These are phyloP conservation scores for Pisolithus albus DNA, from an alignment of 768 basidiomycete genomes.

Conservation along the genomic window DNA sequence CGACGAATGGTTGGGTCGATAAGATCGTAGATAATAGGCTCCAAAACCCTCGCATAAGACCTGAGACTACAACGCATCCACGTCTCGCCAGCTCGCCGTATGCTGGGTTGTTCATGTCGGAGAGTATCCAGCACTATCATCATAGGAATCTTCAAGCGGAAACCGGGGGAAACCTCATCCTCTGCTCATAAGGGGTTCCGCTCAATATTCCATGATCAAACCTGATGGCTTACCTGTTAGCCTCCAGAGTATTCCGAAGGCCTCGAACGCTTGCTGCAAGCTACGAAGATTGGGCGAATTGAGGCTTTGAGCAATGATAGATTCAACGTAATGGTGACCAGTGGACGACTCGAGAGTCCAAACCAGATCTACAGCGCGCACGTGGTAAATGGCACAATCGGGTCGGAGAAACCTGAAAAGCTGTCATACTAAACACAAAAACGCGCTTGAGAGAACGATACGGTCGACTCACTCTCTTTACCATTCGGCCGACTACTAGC, in stretches of 20 bases:
- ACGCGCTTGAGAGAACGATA: neutral
- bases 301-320: conserved; percentile 71
- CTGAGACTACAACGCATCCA: conserved; percentile 96
- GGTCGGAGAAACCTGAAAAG: conserved; percentile 70
- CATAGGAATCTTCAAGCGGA: conserved; percentile 77
- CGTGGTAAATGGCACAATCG: conserved; percentile 65
- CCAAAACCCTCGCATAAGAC: conserved; percentile 84
- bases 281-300: conserved; percentile 43
- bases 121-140: conserved; percentile 82
- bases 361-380: conserved; percentile 71
- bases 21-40: conserved; percentile 77
- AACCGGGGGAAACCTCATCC: conserved; percentile 75
- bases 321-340: conserved; percentile 63
- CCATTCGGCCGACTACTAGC: conserved; percentile 50
- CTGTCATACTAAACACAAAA: conserved; percentile 28
- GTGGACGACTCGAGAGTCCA: conserved; percentile 65
- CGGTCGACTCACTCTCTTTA: conserved; percentile 36
- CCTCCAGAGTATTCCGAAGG: conserved; percentile 91
- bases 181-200: conserved; percentile 39
- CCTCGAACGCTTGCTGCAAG: conserved; percentile 62
- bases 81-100: conserved; percentile 81
- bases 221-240: conserved; percentile 55
- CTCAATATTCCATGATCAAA: neutral
- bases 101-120: conserved; percentile 63
- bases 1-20: conserved; percentile 63